Evolutionary conservation across 2,329 filamentous ascomycete species (phyloP).

Genomic region (Myrmaecium sp.): DNA sequence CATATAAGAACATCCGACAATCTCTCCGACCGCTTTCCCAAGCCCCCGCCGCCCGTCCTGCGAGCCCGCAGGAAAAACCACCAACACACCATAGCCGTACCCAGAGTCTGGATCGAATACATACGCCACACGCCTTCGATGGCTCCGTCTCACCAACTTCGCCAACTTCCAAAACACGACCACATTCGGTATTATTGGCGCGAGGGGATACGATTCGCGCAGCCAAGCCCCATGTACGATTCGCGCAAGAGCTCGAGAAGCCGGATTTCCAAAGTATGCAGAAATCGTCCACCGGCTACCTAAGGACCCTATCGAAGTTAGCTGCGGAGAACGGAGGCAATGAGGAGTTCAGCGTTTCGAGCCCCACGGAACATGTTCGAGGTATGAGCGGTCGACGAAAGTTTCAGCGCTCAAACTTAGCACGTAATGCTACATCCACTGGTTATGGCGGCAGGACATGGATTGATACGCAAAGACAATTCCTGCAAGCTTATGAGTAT

Average conservation of each 20-base stretch:
- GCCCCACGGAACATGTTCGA: conserved; percentile 67
- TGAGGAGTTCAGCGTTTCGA: conserved; percentile 67
- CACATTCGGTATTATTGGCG: conserved; percentile 23
- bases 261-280: conserved; percentile 63
- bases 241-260: conserved; percentile 15
- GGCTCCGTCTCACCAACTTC: conserved; percentile 26
- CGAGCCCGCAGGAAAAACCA: too few relatives aligned
- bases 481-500: conserved; percentile 93
- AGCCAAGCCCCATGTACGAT: conserved; percentile 10
- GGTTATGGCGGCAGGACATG: conserved; percentile 72
- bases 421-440: too few relatives aligned
- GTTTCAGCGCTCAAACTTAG: conserved; percentile 65
- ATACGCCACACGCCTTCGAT: too few relatives aligned
- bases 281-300: conserved; percentile 76
- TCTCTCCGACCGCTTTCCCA: conserved; percentile 45
- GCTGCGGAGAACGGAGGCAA: conserved; percentile 58
- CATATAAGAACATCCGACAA: conserved; percentile 57
- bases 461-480: conserved; percentile 98
- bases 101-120: too few relatives aligned
- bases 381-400: conserved; percentile 72
- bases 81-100: too few relatives aligned
- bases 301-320: conserved; percentile 66
- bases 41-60: conserved; percentile 10
- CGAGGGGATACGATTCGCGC: conserved; percentile 21
- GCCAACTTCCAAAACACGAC: conserved; percentile 28